Percentiles rank a stretch among this genome's conserved stretches.
Evolutionary conservation across 78 protist genomes (phyloP).

Genomic region (Protostelium mycophagum): DNA sequence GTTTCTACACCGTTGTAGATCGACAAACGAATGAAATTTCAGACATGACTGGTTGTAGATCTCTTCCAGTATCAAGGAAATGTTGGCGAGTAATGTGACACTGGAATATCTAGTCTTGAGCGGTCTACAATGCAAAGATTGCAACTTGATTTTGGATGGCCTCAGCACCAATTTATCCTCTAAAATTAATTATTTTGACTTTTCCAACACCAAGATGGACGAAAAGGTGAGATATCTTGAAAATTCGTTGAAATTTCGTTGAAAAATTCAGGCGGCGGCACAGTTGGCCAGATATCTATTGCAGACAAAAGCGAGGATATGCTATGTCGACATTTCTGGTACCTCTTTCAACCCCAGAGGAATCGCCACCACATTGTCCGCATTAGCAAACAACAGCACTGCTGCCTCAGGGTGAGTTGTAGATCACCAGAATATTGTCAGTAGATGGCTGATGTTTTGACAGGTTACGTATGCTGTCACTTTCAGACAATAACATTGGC

Average conservation of each 20-base stretch:
- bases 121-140: background rate
- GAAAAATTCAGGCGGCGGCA: background rate
- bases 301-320: background rate
- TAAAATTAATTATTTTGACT: background rate
- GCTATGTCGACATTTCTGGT: background rate
- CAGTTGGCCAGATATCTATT: background rate
- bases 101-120: background rate
- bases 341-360: background rate
- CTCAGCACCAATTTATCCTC: background rate
- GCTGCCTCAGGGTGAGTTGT: background rate
- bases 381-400: background rate
- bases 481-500: conserved; percentile 48
- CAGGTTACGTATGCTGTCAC: too few species aligned
- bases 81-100: background rate
- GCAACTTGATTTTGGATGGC: background rate
- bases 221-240: background rate
- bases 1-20: background rate
- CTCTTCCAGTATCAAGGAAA: background rate
- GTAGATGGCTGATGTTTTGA: background rate
- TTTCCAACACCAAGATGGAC: background rate
- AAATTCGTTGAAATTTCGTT: too few species aligned
- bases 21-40: too few species aligned
- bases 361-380: background rate
- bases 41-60: too few species aligned
- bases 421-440: background rate